These are phyloP conservation scores for Rugosomyces carneus DNA, from an alignment of 1,284 basidiomycete genomes.

Conservation along the genomic window DNA sequence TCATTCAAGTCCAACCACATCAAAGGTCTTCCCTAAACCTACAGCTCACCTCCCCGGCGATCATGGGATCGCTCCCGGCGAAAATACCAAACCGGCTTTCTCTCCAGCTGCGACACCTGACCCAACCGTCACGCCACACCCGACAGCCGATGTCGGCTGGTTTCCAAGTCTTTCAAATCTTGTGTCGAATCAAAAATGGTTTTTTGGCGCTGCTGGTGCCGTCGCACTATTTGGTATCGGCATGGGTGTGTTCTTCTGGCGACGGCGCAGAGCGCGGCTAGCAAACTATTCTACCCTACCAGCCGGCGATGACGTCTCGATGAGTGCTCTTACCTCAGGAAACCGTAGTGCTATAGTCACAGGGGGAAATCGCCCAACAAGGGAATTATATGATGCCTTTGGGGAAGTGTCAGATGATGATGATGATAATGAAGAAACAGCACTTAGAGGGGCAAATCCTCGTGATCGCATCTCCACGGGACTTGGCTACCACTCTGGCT, in stretches of 20 bases:
- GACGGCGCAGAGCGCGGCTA: conserved; percentile 45
- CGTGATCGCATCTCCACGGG: conserved; percentile 25
- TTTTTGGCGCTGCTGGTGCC: conserved; percentile 69
- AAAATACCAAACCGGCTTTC: conserved; percentile 64
- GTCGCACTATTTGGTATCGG: conserved; percentile 68
- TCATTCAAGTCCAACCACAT: conserved; percentile 31
- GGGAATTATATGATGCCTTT: conserved; percentile 90
- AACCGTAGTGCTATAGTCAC: conserved; percentile 25
- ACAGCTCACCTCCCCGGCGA: conserved; percentile 85
- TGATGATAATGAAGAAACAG: conserved; percentile 64
- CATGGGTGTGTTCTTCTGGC: conserved; percentile 65
- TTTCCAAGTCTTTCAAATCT: conserved; percentile 79
- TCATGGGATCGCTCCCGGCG: conserved; percentile 68
- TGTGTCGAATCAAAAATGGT: conserved; percentile 76
- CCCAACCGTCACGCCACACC: conserved; percentile 29
- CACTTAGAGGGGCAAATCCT: conserved; percentile 32
- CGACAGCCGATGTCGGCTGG: conserved; percentile 76
- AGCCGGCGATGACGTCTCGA: conserved; percentile 67
- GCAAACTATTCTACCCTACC: conserved; percentile 64
- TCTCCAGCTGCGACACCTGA: conserved; percentile 27
- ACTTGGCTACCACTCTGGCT: conserved; percentile 54
- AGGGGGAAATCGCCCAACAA: conserved; percentile 43
- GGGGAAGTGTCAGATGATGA: conserved; percentile 77
- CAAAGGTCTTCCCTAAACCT: conserved; percentile 75
- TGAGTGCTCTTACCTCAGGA: conserved; percentile 51